Evolutionary conservation across 2,329 filamentous ascomycete species (phyloP).

Genomic region (Talaromyces sp.): DNA sequence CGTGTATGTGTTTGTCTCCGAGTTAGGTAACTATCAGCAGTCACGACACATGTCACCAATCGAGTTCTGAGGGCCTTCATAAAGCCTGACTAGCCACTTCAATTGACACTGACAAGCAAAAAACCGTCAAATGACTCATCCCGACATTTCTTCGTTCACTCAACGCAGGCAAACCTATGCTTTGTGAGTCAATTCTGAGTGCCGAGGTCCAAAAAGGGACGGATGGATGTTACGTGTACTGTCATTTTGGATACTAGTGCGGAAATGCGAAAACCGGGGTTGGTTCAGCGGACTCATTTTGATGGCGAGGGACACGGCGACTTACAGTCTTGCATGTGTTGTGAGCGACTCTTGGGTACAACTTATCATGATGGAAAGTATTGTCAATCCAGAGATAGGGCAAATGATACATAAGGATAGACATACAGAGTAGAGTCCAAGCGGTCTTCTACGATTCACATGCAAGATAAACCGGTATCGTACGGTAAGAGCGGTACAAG

Average conservation of each 20-base stretch:
- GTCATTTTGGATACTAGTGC: slow-evolving; percentile 5
- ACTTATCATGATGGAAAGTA: too few species aligned
- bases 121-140: slow-evolving; percentile 4
- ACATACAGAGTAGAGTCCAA: too few species aligned
- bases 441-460: slow-evolving; percentile 4
- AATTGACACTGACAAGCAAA: neutral
- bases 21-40: too few species aligned
- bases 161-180: neutral
- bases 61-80: too few species aligned
- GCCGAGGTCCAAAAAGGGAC: slow-evolving; percentile 18
- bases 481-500: slow-evolving; percentile 7
- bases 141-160: slow-evolving; percentile 15
- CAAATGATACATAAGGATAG: too few species aligned
- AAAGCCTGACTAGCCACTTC: neutral
- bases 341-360: too few species aligned
- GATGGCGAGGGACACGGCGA: too few species aligned
- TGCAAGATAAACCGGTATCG: slow-evolving; percentile 11
- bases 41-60: too few species aligned
- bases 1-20: too few species aligned
- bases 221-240: neutral
- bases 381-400: too few species aligned
- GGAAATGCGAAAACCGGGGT: slow-evolving; percentile 21
- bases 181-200: neutral
- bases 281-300: neutral
- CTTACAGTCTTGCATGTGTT: too few species aligned